A percentile compares a stretch with the other conserved stretches of the same genome.
Conservation (phyloP, 768 basidiomycete species). For the Suillus hirtellus region DNA sequence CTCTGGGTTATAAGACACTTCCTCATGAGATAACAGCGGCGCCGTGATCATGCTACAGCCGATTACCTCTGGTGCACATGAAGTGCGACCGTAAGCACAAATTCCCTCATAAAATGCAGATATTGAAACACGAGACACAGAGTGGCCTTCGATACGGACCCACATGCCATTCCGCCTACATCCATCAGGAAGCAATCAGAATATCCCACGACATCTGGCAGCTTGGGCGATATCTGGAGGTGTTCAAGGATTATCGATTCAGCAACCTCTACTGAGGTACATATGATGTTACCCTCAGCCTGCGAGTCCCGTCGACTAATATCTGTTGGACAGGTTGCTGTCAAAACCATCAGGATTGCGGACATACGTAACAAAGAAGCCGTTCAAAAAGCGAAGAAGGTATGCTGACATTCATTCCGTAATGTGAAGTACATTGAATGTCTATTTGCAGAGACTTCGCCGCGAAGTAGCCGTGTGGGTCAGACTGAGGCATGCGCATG, state of each 20-base stretch:
- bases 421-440: not conserved
- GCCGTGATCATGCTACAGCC: not conserved
- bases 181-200: not conserved
- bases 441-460: not conserved
- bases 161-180: not conserved
- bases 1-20: not conserved
- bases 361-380: not conserved
- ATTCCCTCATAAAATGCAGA: not conserved
- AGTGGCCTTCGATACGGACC: not conserved
- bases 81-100: not conserved
- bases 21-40: not conserved
- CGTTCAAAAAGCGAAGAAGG: not conserved
- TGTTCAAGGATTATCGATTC: not conserved
- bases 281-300: not conserved
- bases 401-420: not conserved
- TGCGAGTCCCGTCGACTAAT: not conserved
- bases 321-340: not conserved
- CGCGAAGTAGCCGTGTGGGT: not conserved
- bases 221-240: constrained; percentile 1
- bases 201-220: not conserved
- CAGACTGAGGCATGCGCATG: not conserved
- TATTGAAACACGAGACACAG: not conserved
- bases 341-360: not conserved
- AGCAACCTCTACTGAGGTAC: not conserved
- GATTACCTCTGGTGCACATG: not conserved